These are phyloP conservation scores for Cornus controversa DNA, from an alignment of 148 eudicot genomes.

Conservation along the genomic window DNA sequence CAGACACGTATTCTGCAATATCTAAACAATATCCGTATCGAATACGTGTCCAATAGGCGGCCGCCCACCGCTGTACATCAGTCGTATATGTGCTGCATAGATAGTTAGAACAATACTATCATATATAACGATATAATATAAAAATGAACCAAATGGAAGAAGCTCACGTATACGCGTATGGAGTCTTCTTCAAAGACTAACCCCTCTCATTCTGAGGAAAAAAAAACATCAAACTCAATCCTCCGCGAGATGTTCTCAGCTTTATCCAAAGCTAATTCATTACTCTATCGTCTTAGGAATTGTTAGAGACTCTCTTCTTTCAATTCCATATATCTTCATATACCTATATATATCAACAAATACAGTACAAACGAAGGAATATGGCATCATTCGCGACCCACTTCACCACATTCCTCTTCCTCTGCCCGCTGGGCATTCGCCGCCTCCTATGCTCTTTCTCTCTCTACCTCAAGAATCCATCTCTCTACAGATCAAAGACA, in stretches of 20 bases:
- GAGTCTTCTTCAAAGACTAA: neutral
- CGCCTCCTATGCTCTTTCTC: slow-evolving; percentile 53
- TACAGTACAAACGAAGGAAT: neutral
- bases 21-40: too few species aligned
- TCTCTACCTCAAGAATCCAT: slow-evolving; percentile 61
- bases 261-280: neutral
- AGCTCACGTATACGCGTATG: too few species aligned
- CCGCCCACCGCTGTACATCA: too few species aligned
- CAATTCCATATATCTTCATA: neutral
- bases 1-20: too few species aligned
- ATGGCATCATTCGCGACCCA: slow-evolving; percentile 71
- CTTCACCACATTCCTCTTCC: slow-evolving; percentile 55
- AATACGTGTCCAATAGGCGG: too few species aligned
- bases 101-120: too few species aligned
- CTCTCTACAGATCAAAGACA: slow-evolving; percentile 56
- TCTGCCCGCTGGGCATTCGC: slow-evolving; percentile 54
- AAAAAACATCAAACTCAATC: neutral
- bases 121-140: too few species aligned
- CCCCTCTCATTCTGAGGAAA: neutral
- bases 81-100: too few species aligned
- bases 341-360: neutral
- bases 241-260: neutral
- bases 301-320: neutral
- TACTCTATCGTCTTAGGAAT: neutral
- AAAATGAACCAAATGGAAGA: too few species aligned